Conservation (phyloP, 257 asterid species). For the Ballota nigra region DNA sequence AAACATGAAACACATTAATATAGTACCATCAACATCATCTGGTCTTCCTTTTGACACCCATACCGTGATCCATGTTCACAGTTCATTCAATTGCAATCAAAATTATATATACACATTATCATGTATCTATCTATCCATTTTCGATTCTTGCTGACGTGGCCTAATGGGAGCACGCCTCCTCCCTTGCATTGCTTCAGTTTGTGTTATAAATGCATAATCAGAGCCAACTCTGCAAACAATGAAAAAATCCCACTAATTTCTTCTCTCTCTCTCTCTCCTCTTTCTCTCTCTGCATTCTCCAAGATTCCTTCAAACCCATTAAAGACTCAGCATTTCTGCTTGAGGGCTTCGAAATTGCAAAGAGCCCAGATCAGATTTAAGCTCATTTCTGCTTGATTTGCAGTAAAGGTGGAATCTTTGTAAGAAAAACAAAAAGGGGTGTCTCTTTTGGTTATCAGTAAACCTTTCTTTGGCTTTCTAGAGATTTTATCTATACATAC, state of each 20-base stretch:
- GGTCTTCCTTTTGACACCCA: background rate
- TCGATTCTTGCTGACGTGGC: slow-evolving; percentile 43
- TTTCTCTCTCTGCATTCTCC: background rate
- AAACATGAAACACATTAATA: slow-evolving; percentile 10
- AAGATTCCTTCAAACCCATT: background rate
- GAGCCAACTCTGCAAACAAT: background rate
- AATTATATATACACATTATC: slow-evolving; percentile 26
- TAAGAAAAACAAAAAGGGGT: background rate
- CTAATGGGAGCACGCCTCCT: slow-evolving; percentile 27
- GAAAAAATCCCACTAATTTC: background rate
- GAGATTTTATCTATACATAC: background rate
- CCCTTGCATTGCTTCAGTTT: slow-evolving; percentile 1
- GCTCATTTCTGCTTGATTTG: background rate
- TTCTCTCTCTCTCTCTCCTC: no score
- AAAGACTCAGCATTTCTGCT: background rate
- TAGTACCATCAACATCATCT: background rate
- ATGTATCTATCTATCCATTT: slow-evolving; percentile 41
- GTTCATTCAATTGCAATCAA: background rate
- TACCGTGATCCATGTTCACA: background rate
- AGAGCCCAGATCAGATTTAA: background rate
- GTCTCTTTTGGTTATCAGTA: background rate
- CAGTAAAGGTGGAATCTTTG: slow-evolving; percentile 12
- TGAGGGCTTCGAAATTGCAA: background rate
- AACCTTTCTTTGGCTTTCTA: background rate
- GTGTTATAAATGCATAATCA: slow-evolving; percentile 16